Base-by-base conservation (phyloP, 805 yeast species). In the Candida maris region DNA sequence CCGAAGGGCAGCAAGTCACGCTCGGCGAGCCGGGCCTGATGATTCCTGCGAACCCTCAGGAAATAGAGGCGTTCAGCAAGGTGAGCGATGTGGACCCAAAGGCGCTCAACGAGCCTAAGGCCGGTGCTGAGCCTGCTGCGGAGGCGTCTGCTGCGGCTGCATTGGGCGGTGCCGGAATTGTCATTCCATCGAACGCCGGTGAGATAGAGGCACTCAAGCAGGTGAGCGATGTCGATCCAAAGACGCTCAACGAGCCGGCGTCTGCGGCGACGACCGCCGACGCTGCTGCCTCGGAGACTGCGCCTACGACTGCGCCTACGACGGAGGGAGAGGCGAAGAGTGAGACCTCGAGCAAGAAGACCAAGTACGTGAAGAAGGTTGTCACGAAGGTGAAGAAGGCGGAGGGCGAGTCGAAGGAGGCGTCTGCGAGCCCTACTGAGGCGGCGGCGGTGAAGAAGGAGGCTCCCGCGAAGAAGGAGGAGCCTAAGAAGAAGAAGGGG, bases 21-120 rank as follows among this genome's bases (percentile, higher is more conserved):
- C 46, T 67, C 24, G 84, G 86, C 33, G 89, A 83, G 52, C 87
- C 93, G 19, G 95, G 95, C 31, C 70, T 84, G 42, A 73, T 67
- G 25, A 57, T 83, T 47, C 91, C 91, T 32, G 51, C 64, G 27
- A 73, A 83, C 53, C 71, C 85, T 14, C 72, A 70, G 29, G 70
- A 76, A n/a, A 75, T 85, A 50, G 67, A 73, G 41, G 95, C 79
- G 32, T 82, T 87, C 53, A 60, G 63, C 31, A 73, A 77, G 47
- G 69, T 79, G 17, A 65, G 74, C 42, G 69, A 72, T 35, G 82
- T 75, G 20, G 76, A 77, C 49, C 76, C 81, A 19, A 65, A 74
- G 57, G 68, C 73, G 34, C 68, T 84, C 48, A 82, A 82, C 49
- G 75, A 60, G 33, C 63, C 61, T 32, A 45, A 44, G 29, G 25